A percentile compares a stretch with the other conserved stretches of the same genome.
These are phyloP conservation scores for Phaeosphaeriaceae sp. DNA, from an alignment of 2,329 filamentous ascomycete genomes.

Conservation along the genomic window DNA sequence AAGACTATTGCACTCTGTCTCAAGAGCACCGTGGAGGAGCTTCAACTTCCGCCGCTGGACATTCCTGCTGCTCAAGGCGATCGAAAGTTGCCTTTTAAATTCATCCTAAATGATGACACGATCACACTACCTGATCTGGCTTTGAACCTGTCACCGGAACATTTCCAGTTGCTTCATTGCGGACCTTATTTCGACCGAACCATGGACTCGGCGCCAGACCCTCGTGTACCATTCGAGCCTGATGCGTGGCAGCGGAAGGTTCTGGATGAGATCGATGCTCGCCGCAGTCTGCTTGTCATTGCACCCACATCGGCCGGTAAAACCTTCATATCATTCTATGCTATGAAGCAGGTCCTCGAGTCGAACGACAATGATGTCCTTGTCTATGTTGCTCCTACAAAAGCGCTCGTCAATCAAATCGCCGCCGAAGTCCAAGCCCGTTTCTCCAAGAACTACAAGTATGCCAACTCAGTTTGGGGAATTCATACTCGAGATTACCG, in stretches of 20 bases:
- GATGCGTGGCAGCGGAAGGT: conserved; percentile 80
- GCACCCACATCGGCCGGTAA: conserved; percentile 82
- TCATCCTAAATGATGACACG: conserved; percentile 29
- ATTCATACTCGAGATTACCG: conserved; percentile 79
- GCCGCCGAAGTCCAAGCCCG: conserved; percentile 78
- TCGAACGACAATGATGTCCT: conserved; percentile 72
- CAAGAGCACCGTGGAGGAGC: conserved; percentile 46
- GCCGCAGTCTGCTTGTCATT: conserved; percentile 75
- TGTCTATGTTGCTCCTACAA: conserved; percentile 82
- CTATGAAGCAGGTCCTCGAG: conserved; percentile 77
- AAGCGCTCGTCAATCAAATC: conserved; percentile 84
- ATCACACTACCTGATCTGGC: conserved; percentile 34
- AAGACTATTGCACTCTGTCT: conserved; percentile 41
- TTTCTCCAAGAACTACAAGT: conserved; percentile 71
- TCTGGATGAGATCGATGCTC: conserved; percentile 73
- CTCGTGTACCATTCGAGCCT: conserved; percentile 74
- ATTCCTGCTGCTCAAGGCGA: conserved; percentile 40
- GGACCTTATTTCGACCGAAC: conserved; percentile 79
- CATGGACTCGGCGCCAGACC: conserved; percentile 71
- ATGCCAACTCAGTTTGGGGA: conserved; percentile 74
- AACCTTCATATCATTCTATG: conserved; percentile 85
- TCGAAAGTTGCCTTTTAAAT: conserved; percentile 55
- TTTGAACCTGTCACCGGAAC: conserved; percentile 52
- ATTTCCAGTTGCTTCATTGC: conserved; percentile 73
- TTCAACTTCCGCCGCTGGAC: conserved; percentile 49